These are phyloP conservation scores for Arxiozyma slooffiae DNA, from an alignment of 1,139 yeast genomes.

Conservation along the genomic window DNA sequence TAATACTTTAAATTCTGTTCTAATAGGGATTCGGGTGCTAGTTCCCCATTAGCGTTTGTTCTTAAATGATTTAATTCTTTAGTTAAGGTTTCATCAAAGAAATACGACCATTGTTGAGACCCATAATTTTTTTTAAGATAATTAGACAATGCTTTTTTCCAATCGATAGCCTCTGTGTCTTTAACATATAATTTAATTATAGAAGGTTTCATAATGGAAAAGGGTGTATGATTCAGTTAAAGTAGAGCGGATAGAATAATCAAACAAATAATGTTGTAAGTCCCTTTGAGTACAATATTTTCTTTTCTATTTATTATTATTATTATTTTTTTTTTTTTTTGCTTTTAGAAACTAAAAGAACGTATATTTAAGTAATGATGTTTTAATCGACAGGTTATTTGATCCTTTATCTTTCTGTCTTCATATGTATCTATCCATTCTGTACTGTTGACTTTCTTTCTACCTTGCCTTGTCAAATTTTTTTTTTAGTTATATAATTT, in stretches of 20 bases:
- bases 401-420: too few relatives aligned
- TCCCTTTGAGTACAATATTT: too few relatives aligned
- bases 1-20: constrained; percentile 62
- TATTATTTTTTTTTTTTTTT: too few relatives aligned
- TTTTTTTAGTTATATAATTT: too few relatives aligned
- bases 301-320: too few relatives aligned
- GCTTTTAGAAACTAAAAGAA: too few relatives aligned
- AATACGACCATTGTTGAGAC: constrained; percentile 25
- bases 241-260: not conserved
- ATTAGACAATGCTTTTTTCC: constrained; percentile 25
- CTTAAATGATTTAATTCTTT: constrained; percentile 24
- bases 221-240: not conserved
- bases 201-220: constrained; percentile 20
- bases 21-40: constrained; percentile 36
- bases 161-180: constrained; percentile 26
- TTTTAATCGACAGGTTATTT: too few relatives aligned
- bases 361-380: too few relatives aligned
- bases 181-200: constrained; percentile 20
- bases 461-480: not conserved
- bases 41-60: constrained; percentile 38
- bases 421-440: too few relatives aligned
- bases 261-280: too few relatives aligned
- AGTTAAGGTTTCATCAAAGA: constrained; percentile 23
- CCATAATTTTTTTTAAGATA: constrained; percentile 28
- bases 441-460: too few relatives aligned